phyloP scores from a whole-genome alignment of 208 protist genomes.

The Trypanosoma avium region DNA sequence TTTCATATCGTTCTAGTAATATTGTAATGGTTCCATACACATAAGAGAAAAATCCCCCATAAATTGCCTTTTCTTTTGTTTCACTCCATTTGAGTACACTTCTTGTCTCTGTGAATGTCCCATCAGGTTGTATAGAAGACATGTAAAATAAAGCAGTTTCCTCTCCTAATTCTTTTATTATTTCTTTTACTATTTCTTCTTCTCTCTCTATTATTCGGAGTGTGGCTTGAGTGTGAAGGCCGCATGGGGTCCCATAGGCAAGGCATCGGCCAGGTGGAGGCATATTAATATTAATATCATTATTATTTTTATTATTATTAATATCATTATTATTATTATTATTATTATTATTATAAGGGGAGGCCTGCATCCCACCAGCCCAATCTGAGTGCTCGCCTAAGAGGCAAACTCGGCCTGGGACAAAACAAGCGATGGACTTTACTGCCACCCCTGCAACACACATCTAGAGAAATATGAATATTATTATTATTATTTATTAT shows the following conservation, averaged over 20 bases:
- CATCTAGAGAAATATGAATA: too few species aligned
- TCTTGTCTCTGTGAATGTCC: too few species aligned
- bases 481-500: neutral
- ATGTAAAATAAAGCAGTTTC: neutral
- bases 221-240: slow-evolving; percentile 16
- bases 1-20: slow-evolving; percentile 1
- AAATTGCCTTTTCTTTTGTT: neutral
- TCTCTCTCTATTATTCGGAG: neutral
- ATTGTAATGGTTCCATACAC: slow-evolving; percentile 27
- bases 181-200: neutral
- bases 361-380: slow-evolving; percentile 28
- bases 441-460: too few species aligned
- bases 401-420: slow-evolving; percentile 43
- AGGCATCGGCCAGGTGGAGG: slow-evolving; percentile 25
- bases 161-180: neutral
- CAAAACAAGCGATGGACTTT: slow-evolving; percentile 14
- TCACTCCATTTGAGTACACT: too few species aligned
- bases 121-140: neutral
- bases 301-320: too few species aligned
- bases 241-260: slow-evolving; percentile 6
- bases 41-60: slow-evolving; percentile 33
- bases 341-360: neutral
- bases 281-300: too few species aligned
- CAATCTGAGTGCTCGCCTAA: slow-evolving; percentile 57
- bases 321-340: too few species aligned